A percentile compares a stretch with the other conserved stretches of the same genome.
These are phyloP conservation scores for Chytriomyces sp. DNA, from an alignment of 192 early-diverging fungal genomes.

Conservation along the genomic window DNA sequence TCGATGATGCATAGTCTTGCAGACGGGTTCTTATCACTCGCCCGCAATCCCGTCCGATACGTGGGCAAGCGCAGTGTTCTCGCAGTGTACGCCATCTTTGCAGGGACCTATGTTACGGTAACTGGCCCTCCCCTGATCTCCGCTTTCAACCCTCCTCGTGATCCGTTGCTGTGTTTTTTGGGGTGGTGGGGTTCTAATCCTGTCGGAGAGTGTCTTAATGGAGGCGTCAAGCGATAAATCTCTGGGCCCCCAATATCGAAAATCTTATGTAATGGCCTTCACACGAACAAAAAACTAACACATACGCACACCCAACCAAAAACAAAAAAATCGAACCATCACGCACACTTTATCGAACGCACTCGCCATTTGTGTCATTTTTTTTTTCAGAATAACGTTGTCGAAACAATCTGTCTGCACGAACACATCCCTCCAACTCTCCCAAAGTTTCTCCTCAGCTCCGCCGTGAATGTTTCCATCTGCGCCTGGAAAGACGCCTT, in stretches of 20 bases:
- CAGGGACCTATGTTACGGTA: conserved; percentile 44
- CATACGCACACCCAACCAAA: background rate
- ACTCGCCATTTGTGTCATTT: too few relatives aligned
- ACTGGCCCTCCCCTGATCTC: background rate
- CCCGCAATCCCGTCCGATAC: conserved; percentile 35
- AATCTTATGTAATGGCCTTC: too few relatives aligned
- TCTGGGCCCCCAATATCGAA: too few relatives aligned
- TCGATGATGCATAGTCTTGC: conserved; percentile 29
- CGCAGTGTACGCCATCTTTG: conserved; percentile 45
- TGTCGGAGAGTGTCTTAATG: too few relatives aligned
- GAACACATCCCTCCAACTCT: conserved; percentile 24
- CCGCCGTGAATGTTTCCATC: conserved; percentile 43
- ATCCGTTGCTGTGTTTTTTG: too few relatives aligned
- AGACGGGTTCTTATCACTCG: conserved; percentile 24
- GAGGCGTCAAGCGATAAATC: too few relatives aligned
- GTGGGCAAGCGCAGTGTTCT: conserved; percentile 42
- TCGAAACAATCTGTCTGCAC: conserved; percentile 44
- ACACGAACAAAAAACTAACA: too few relatives aligned
- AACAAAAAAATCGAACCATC: background rate
- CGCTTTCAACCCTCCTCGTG: too few relatives aligned
- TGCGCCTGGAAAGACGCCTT: conserved; percentile 47
- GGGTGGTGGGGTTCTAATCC: too few relatives aligned
- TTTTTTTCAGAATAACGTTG: conserved; percentile 39
- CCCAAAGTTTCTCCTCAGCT: conserved; percentile 49
- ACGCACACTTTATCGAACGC: too few relatives aligned